phyloP scores from a whole-genome alignment of 495 filamentous ascomycete genomes.

The Penicillium arizonense region DNA sequence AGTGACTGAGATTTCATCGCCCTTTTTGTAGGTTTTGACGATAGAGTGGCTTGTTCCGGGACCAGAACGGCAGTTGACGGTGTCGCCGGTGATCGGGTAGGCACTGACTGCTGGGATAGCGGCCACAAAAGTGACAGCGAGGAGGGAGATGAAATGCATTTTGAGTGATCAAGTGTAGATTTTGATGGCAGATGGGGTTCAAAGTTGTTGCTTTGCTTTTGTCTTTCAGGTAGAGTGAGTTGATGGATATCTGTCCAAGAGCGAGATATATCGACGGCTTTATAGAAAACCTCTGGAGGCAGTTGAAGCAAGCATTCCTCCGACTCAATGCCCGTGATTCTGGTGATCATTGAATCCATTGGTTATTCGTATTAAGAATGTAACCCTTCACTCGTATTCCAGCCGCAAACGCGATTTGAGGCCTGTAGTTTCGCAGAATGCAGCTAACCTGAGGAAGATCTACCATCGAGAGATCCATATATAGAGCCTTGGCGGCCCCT shows the following conservation, averaged over 20 bases:
- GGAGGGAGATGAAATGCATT: constrained; percentile 10
- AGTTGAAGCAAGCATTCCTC: neutral
- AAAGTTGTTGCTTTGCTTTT: neutral
- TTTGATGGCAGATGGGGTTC: no score
- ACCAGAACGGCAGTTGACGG: constrained; percentile 16
- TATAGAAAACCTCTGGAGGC: neutral
- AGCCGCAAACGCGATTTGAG: neutral
- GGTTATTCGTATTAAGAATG: neutral
- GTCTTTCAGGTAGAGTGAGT: neutral
- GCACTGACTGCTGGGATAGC: constrained; percentile 6
- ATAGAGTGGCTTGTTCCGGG: constrained; percentile 11
- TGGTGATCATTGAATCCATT: neutral
- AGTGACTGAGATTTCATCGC: constrained; percentile 7
- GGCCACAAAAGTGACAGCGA: constrained; percentile 6
- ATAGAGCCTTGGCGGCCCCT: neutral
- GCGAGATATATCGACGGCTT: neutral
- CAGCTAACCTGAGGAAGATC: neutral
- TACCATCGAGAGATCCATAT: neutral
- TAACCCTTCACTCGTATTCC: neutral
- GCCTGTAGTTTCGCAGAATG: no score
- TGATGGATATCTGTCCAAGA: neutral
- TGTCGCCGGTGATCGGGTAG: constrained; percentile 14
- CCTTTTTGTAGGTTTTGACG: constrained; percentile 12
- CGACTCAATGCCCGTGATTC: neutral
- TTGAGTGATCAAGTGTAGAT: neutral